Evolutionary conservation across 345 rosid genomes (phyloP).

Genomic region (Hirschfeldia incana): DNA sequence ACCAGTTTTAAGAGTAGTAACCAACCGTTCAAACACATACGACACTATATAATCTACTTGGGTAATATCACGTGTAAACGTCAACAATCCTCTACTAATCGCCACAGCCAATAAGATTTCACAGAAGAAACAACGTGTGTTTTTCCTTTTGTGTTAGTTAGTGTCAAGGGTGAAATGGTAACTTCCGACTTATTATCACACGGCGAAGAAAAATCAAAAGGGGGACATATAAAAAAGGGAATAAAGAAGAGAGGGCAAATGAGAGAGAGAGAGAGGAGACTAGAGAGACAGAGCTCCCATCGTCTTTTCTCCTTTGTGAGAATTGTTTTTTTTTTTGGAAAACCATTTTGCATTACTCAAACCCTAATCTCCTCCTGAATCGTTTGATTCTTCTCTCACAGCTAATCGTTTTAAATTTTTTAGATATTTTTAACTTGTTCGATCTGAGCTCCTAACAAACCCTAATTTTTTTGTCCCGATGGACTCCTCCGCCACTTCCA

Average conservation of each 20-base stretch:
- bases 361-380: constrained; percentile 30
- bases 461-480: constrained; percentile 29
- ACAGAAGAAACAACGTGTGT: constrained; percentile 1
- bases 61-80: not conserved
- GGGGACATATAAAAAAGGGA: not conserved
- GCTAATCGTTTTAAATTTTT: constrained; percentile 6
- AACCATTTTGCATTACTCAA: constrained; percentile 10
- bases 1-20: too few relatives aligned
- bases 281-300: constrained; percentile 34
- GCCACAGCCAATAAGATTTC: constrained; percentile 1
- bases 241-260: not conserved
- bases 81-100: not conserved
- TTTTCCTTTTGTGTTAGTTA: not conserved
- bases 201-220: not conserved
- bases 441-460: constrained; percentile 38
- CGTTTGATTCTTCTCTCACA: not conserved
- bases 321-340: not conserved
- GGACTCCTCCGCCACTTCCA: constrained; percentile 36
- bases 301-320: constrained; percentile 39
- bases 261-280: not conserved
- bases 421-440: not conserved
- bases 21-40: too few relatives aligned
- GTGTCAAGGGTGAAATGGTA: constrained; percentile 4
- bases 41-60: not conserved
- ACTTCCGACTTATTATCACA: not conserved